Percentiles rank a stretch among this genome's conserved stretches.
Evolutionary conservation across 305 asterid genomes (phyloP).

Genomic region (Fraxinus sp.): DNA sequence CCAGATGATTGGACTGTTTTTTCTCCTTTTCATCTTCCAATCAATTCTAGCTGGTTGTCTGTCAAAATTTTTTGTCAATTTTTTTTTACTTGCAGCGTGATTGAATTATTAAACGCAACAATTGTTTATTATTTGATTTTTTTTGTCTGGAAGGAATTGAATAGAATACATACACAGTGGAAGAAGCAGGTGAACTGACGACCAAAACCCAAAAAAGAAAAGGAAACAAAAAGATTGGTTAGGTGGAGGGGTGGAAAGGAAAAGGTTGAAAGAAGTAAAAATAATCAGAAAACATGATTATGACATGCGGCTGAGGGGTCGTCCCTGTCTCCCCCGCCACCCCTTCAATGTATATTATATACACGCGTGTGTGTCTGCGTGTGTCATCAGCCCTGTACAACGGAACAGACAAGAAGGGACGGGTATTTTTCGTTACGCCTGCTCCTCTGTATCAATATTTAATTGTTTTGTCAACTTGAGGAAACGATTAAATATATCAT

Average conservation of each 20-base stretch:
- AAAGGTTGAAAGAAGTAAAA: not conserved
- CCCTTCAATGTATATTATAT: not conserved
- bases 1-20: no score
- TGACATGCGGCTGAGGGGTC: not conserved
- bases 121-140: not conserved
- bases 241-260: not conserved
- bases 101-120: conserved; percentile 18
- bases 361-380: not conserved
- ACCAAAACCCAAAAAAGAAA: not conserved
- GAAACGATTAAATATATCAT: not conserved
- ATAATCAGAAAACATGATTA: not conserved
- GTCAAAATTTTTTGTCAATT: no score
- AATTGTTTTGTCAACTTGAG: not conserved
- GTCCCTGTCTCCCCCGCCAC: not conserved
- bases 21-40: no score
- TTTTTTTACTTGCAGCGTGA: no score
- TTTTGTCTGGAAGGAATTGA: not conserved
- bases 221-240: not conserved
- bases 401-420: not conserved
- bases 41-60: no score
- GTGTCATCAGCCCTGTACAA: not conserved
- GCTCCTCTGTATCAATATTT: not conserved
- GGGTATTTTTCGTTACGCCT: not conserved
- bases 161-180: not conserved
- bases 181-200: not conserved